Conservation (phyloP, 2,329 filamentous ascomycete genomes). For the Thielaviopsis euricoi region DNA sequence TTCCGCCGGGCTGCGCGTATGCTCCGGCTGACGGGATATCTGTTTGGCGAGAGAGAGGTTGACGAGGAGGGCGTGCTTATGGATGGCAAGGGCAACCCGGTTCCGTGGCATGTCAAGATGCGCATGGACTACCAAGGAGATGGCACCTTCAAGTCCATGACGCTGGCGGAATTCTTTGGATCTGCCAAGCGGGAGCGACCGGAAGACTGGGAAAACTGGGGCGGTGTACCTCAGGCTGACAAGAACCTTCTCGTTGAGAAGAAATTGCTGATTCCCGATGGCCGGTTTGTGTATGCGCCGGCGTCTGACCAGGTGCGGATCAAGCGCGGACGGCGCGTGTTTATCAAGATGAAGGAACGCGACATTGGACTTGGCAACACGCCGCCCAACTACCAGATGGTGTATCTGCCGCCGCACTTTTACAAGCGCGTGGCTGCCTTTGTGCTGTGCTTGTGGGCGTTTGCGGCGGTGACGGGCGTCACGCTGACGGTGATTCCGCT, state of each 20-base stretch:
- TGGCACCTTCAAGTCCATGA: background rate
- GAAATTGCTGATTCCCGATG: conserved; percentile 47
- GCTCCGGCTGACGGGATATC: conserved; percentile 74
- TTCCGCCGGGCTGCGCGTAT: conserved; percentile 70
- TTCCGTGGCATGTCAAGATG: conserved; percentile 17
- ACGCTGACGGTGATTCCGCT: conserved; percentile 74
- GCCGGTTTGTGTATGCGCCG: conserved; percentile 78
- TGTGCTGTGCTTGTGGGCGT: conserved; percentile 80
- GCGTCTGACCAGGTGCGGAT: conserved; percentile 92
- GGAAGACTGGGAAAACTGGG: background rate
- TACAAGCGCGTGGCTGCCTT: conserved; percentile 65
- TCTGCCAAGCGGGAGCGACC: background rate
- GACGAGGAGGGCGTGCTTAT: conserved; percentile 64
- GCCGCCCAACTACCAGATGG: conserved; percentile 47
- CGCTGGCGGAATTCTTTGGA: background rate
- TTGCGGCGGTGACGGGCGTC: conserved; percentile 77
- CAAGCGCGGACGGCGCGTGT: conserved; percentile 66
- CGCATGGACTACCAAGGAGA: background rate
- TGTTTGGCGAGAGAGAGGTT: conserved; percentile 66
- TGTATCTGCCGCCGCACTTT: conserved; percentile 78
- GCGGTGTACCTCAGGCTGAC: conserved; percentile 14
- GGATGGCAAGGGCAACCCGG: conserved; percentile 28
- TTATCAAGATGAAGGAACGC: conserved; percentile 50
- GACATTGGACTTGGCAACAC: conserved; percentile 25
- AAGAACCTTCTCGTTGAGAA: conserved; percentile 31